Base-by-base conservation (phyloP, 331 rosid genomes). In the Acacia concinna region DNA sequence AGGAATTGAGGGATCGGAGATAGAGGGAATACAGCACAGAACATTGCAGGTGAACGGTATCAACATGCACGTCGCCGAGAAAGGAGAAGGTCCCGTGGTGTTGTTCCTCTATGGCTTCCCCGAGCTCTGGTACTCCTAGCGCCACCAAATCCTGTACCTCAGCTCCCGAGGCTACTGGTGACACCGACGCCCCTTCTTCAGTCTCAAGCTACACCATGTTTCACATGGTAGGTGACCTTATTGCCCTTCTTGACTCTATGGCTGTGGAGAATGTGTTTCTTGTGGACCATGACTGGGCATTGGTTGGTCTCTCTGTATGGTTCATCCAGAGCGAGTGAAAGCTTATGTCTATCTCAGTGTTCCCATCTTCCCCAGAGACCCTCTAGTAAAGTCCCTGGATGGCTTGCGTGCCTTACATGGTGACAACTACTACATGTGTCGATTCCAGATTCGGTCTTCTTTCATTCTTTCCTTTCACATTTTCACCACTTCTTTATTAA, bases 81-180 rank as follows among this genome's bases (percentile, higher is more conserved):
- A 82, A 23, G 91, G 91, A 25, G n/a, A n/a, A n/a, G n/a, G n/a
- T n/a, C n/a, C n/a, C n/a, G n/a, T n/a, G n/a, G n/a, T n/a, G n/a
- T n/a, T 87, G 59, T 83, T 87, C 85, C 84, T 87, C 10, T 89
- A 85, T 12, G 91, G 91, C 71, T 87, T 85, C 89, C 91, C 89
- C 0, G 86, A 87, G 69, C 82, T 85, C 20, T 87, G 91, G 91
- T 83, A 85, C 82, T 74, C 87, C 0, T 87, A 84, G 87, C 86
- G 89, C 27, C 85, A 80, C 75, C 91, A 85, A 74, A 82, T 87
- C 49, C 27, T 46, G 0, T 34, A 81, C 23, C 83, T 87, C 8
- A 37, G 79, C 23, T 65, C 86, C 18, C 81, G 35, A 6, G 90
- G 90, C 51, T 87, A 27, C 18, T 87, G 87, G 0, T n/a, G 90